A percentile compares a stretch with the other conserved stretches of the same genome.
Evolutionary conservation across 169 alveolate species (phyloP).

Genomic region (Plasmodium inui): DNA sequence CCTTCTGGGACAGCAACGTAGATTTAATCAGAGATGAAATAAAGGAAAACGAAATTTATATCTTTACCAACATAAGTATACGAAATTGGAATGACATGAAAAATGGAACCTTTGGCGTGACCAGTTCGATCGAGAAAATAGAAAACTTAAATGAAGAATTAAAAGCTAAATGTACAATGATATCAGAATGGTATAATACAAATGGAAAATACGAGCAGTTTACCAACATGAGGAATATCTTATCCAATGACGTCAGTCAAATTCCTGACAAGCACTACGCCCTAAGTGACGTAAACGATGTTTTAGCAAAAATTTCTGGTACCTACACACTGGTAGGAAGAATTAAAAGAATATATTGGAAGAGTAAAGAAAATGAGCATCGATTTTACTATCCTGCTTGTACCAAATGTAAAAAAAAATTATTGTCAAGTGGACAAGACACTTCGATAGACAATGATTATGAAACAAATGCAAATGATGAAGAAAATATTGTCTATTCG

Average conservation of each 20-base stretch:
- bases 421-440: constrained; percentile 54
- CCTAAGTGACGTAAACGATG: constrained; percentile 74
- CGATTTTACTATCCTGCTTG: constrained; percentile 83
- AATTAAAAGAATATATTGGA: constrained; percentile 82
- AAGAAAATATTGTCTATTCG: constrained; percentile 75
- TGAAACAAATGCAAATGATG: constrained; percentile 43
- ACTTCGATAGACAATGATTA: background rate
- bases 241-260: constrained; percentile 64
- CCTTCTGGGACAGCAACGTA: constrained; percentile 81
- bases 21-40: constrained; percentile 26
- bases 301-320: constrained; percentile 74
- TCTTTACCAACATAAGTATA: constrained; percentile 77
- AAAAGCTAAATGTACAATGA: constrained; percentile 67
- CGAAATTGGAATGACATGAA: constrained; percentile 85
- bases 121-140: constrained; percentile 78
- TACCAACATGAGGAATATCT: constrained; percentile 77
- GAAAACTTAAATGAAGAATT: constrained; percentile 77
- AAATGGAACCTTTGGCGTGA: constrained; percentile 74
- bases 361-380: constrained; percentile 80
- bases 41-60: constrained; percentile 72
- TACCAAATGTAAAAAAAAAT: constrained; percentile 82
- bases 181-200: constrained; percentile 79
- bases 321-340: constrained; percentile 76
- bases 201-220: constrained; percentile 78
- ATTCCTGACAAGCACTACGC: constrained; percentile 77